These are phyloP conservation scores for Trypanosoma grayi DNA, from an alignment of 208 protist species.

Conservation along the genomic window DNA sequence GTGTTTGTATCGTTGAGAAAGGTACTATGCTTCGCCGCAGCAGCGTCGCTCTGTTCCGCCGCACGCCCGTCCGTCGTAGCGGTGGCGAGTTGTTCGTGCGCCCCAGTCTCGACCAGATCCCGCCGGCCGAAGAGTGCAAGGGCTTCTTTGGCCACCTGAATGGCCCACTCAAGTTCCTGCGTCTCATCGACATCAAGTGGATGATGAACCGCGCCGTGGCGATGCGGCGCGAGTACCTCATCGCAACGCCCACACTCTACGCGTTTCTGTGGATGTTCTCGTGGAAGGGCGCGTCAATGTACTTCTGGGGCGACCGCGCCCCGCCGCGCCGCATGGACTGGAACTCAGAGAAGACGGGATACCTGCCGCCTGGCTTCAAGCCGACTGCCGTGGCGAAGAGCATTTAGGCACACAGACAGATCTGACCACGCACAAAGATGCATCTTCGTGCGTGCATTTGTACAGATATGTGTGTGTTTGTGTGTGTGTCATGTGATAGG, in stretches of 20 bases:
- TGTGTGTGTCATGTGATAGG: no score
- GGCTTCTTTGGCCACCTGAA: constrained; percentile 85
- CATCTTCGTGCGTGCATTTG: no score
- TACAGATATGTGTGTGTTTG: neutral
- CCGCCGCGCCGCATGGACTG: constrained; percentile 85
- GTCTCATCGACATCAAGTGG: constrained; percentile 89
- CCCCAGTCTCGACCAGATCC: constrained; percentile 77
- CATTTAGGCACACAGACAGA: constrained; percentile 31
- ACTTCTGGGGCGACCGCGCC: constrained; percentile 79
- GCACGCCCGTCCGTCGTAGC: constrained; percentile 64
- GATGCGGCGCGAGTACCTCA: constrained; percentile 84
- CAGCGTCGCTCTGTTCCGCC: constrained; percentile 56
- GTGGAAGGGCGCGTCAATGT: constrained; percentile 74
- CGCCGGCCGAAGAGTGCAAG: constrained; percentile 45
- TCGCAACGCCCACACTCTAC: constrained; percentile 77
- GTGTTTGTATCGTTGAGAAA: neutral
- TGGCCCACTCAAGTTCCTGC: constrained; percentile 47
- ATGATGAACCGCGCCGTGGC: constrained; percentile 89
- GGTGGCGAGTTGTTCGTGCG: constrained; percentile 84
- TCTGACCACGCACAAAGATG: neutral
- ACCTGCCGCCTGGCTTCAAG: constrained; percentile 70
- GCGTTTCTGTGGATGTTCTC: constrained; percentile 84
- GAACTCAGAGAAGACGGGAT: constrained; percentile 84
- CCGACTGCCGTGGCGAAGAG: constrained; percentile 60
- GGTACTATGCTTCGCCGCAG: constrained; percentile 78